These are phyloP conservation scores for Conoideocrella luteorostrata DNA, from an alignment of 2,329 filamentous ascomycete genomes.

Conservation along the genomic window DNA sequence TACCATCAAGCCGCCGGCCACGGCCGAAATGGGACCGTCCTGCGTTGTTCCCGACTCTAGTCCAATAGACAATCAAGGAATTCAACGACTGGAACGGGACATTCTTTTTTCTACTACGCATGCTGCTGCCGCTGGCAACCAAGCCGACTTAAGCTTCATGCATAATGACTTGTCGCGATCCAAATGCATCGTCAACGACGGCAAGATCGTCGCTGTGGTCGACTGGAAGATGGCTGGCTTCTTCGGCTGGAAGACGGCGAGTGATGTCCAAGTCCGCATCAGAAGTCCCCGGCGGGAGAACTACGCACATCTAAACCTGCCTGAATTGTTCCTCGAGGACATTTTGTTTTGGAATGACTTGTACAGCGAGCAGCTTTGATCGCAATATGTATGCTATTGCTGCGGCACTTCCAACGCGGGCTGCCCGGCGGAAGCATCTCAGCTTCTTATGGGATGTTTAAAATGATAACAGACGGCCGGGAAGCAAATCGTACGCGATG, in stretches of 20 bases:
- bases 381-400: no score
- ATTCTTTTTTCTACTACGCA: no score
- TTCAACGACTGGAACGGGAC: constrained; percentile 25
- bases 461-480: no score
- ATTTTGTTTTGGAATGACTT: constrained; percentile 15
- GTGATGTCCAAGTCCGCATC: constrained; percentile 19
- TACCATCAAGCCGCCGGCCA: not conserved
- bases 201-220: constrained; percentile 31
- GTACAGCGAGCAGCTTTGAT: no score
- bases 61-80: no score
- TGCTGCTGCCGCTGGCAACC: constrained; percentile 12
- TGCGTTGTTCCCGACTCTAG: no score
- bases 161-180: constrained; percentile 33
- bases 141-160: constrained; percentile 27
- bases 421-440: no score
- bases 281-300: constrained; percentile 17
- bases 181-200: constrained; percentile 31
- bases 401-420: no score
- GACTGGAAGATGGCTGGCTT: constrained; percentile 38
- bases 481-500: no score
- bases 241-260: constrained; percentile 23
- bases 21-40: no score
- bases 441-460: no score
- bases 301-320: constrained; percentile 14
- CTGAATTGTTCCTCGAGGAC: constrained; percentile 10